Base-by-base conservation (phyloP, 805 yeast species). In the Kodamaea kakaduensis region DNA sequence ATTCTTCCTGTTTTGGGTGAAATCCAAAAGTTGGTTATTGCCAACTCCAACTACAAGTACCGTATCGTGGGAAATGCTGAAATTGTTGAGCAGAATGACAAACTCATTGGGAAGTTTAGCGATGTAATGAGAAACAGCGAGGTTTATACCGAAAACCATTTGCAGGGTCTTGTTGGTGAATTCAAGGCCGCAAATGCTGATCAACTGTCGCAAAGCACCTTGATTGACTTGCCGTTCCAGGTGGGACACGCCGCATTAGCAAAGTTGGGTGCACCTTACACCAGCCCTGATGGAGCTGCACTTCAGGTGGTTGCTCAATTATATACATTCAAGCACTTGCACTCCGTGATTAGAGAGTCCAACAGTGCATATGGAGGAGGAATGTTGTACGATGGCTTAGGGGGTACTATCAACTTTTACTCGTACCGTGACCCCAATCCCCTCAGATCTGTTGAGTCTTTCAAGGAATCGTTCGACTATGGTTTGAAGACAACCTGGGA, bases 351-450 rank as follows among this genome's bases (percentile, higher is more conserved):
- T 24, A 75, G 98, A 46, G 98, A 93, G 54, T 78, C 90, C 51
- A 96, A 96, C 38, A 98, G 98, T 40, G 98, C 98, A 0, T 93
- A 93, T 54, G 98, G 98, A 6, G 97, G 96, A 5, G 98, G 98
- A 3, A 84, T 95, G 4, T 63, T 75, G 6, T 93, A 81, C 56
- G 84, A 81, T 54, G 87, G 90, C 0, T 54, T 85, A 15, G 86
- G 84, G 33, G 97, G 97, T 0, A 49, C 80, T 2, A 77, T 90
- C 50, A 74, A 84, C 21, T 87, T 72, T 61, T 93, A 83, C 61
- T 88, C 97, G 0, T 93, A 90, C 64, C 74, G 98, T 47, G 98
- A 93, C 57, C 98, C 98, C 12, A 81, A 85, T 44, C 86, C 96
- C 1, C 53, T 71, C 24, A 75, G 77, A 44, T 82, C 96, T 2